Percentiles rank a stretch among this genome's conserved stretches.
phyloP scores from a whole-genome alignment of 2,329 filamentous ascomycete genomes.

The Trichophyton rubrum region DNA sequence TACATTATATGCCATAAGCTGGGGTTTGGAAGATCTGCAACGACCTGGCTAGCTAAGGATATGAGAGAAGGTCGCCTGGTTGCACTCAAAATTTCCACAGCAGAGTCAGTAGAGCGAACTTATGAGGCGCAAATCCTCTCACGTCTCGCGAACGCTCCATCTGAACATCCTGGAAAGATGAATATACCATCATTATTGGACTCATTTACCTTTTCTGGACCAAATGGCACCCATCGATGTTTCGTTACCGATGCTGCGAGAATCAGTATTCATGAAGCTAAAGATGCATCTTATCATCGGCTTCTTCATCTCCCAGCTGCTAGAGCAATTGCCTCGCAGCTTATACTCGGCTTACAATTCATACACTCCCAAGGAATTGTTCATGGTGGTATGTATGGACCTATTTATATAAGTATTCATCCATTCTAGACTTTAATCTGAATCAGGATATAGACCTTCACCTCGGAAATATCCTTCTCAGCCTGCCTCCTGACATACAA shows the following conservation, averaged over 20 bases:
- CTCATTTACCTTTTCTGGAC: conserved; percentile 14
- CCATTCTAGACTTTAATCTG: background rate
- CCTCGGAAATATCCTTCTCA: conserved; percentile 19
- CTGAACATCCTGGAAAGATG: conserved; percentile 10
- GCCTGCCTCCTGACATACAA: conserved; percentile 13
- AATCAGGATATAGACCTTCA: conserved; percentile 15
- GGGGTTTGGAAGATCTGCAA: conserved; percentile 12
- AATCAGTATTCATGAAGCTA: conserved; percentile 14
- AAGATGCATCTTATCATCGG: conserved; percentile 13
- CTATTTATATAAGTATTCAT: background rate
- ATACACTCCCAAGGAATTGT: conserved; percentile 19
- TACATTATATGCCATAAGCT: conserved; percentile 14
- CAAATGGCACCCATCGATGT: conserved; percentile 17
- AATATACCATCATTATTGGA: conserved; percentile 13
- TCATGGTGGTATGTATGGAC: conserved; percentile 17
- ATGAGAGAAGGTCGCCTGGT: conserved; percentile 1
- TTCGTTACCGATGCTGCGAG: conserved; percentile 14
- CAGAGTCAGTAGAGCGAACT: conserved; percentile 7
- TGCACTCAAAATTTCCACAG: conserved; percentile 6
- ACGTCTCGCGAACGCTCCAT: conserved; percentile 6
- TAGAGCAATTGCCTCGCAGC: conserved; percentile 16
- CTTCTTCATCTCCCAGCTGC: conserved; percentile 13
- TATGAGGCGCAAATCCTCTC: conserved; percentile 10
- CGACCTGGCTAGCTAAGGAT: conserved; percentile 10
- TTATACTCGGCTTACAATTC: conserved; percentile 16